A percentile compares a stretch with the other conserved stretches of the same genome.
Evolutionary conservation across 192 early-diverging fungal species (phyloP).

Genomic region (Neocallimastix lanati): DNA sequence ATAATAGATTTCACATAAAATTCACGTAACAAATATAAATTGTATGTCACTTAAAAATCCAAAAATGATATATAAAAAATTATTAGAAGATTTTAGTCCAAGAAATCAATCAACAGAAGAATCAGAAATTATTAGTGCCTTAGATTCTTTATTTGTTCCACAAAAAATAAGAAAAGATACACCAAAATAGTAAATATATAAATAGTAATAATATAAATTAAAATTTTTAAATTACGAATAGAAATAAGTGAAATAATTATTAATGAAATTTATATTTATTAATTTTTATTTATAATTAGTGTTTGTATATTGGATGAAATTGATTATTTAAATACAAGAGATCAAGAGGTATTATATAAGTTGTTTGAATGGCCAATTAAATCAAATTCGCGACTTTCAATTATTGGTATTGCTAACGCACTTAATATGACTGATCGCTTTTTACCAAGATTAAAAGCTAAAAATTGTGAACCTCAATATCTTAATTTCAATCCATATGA

Average conservation of each 20-base stretch:
- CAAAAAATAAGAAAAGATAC: not conserved
- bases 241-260: too few species aligned
- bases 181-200: too few species aligned
- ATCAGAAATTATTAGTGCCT: not conserved
- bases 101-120: not conserved
- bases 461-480: slow-evolving; percentile 61
- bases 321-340: slow-evolving; percentile 60
- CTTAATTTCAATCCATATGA: slow-evolving; percentile 80
- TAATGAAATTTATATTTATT: too few species aligned
- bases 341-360: slow-evolving; percentile 72
- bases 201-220: not conserved
- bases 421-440: slow-evolving; percentile 76
- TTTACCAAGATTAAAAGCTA: slow-evolving; percentile 65
- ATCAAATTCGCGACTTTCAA: slow-evolving; percentile 38
- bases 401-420: slow-evolving; percentile 90
- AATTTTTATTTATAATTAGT: slow-evolving; percentile 22
- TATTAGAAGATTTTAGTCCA: not conserved
- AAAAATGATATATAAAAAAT: not conserved
- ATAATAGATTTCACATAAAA: not conserved
- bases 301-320: slow-evolving; percentile 84
- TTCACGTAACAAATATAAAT: not conserved
- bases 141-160: not conserved
- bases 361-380: slow-evolving; percentile 61
- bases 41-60: not conserved
- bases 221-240: not conserved